Evolutionary conservation across 495 filamentous ascomycete genomes (phyloP).

Genomic region (Talaromyces adpressus): DNA sequence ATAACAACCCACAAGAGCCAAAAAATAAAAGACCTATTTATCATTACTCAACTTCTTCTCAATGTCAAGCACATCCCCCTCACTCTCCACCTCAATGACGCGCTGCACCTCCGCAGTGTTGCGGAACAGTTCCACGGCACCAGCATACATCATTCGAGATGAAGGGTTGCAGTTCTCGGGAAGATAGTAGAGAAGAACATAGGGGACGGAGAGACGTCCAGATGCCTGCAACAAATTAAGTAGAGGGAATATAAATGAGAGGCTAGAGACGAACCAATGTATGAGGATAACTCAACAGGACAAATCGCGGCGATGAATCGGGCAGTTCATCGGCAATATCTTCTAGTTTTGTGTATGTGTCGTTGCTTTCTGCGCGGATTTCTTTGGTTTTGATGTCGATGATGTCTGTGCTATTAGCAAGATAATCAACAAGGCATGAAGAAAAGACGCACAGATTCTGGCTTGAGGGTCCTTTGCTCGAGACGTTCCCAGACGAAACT

Average conservation of each 20-base stretch:
- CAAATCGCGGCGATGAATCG: slow-evolving; percentile 82
- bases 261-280: slow-evolving; percentile 58
- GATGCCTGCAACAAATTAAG: slow-evolving; percentile 34
- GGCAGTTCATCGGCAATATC: slow-evolving; percentile 83
- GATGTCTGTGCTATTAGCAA: slow-evolving; percentile 22
- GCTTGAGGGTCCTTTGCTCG: slow-evolving; percentile 83
- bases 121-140: slow-evolving; percentile 90
- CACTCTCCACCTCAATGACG: slow-evolving; percentile 69
- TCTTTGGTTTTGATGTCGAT: slow-evolving; percentile 86
- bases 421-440: background rate
- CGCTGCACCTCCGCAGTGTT: slow-evolving; percentile 78
- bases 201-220: slow-evolving; percentile 65
- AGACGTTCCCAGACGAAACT: slow-evolving; percentile 88
- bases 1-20: background rate
- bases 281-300: slow-evolving; percentile 83
- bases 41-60: slow-evolving; percentile 56
- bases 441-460: slow-evolving; percentile 71
- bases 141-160: slow-evolving; percentile 87
- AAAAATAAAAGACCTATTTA: slow-evolving; percentile 16
- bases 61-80: slow-evolving; percentile 70
- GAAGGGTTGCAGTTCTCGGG: slow-evolving; percentile 81
- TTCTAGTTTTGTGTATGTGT: slow-evolving; percentile 70
- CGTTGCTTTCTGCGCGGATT: slow-evolving; percentile 69
- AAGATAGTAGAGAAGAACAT: slow-evolving; percentile 89
- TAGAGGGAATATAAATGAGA: background rate